A percentile compares a stretch with the other conserved stretches of the same genome.
Conservation (phyloP, 164 flowering plant species). For the Tetracentron sinense region DNA sequence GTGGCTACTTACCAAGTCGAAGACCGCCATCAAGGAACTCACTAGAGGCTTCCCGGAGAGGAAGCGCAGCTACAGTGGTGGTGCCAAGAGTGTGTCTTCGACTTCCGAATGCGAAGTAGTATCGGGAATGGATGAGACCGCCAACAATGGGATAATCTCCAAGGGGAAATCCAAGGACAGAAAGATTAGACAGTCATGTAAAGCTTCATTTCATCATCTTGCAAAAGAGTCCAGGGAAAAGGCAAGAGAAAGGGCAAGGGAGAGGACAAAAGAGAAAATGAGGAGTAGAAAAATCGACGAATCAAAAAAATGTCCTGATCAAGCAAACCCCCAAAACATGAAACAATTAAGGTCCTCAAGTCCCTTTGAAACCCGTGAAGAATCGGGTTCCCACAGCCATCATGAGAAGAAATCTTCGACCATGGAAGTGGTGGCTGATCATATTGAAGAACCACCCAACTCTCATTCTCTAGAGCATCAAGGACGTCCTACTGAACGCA, state of each 20-base stretch:
- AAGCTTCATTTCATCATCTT: constrained; percentile 14
- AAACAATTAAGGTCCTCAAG: constrained; percentile 12
- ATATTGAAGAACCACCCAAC: constrained; percentile 12
- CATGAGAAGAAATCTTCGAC: constrained; percentile 20
- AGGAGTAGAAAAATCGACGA: constrained; percentile 10
- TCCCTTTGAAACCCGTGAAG: constrained; percentile 22
- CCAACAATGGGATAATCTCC: neutral
- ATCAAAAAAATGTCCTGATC: neutral
- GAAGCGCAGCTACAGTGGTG: constrained; percentile 5
- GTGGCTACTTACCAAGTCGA: constrained; percentile 56
- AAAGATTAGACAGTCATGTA: constrained; percentile 18
- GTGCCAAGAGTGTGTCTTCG: constrained; percentile 22
- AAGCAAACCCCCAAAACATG: constrained; percentile 2
- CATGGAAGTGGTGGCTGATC: constrained; percentile 17
- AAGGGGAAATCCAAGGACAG: constrained; percentile 18
- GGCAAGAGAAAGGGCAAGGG: constrained; percentile 62
- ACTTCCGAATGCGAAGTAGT: constrained; percentile 48
- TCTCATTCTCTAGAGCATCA: neutral
- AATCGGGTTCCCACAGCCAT: constrained; percentile 24
- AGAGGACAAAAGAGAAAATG: constrained; percentile 41
- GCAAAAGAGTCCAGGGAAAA: constrained; percentile 39
- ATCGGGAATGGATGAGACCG: constrained; percentile 24
- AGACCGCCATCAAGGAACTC: constrained; percentile 49
- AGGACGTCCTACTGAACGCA: neutral
- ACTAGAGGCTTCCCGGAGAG: constrained; percentile 4